Evolutionary conservation across 371 early-diverging fungal species (phyloP).

Genomic region (Paraphysoderma sedebokerense): DNA sequence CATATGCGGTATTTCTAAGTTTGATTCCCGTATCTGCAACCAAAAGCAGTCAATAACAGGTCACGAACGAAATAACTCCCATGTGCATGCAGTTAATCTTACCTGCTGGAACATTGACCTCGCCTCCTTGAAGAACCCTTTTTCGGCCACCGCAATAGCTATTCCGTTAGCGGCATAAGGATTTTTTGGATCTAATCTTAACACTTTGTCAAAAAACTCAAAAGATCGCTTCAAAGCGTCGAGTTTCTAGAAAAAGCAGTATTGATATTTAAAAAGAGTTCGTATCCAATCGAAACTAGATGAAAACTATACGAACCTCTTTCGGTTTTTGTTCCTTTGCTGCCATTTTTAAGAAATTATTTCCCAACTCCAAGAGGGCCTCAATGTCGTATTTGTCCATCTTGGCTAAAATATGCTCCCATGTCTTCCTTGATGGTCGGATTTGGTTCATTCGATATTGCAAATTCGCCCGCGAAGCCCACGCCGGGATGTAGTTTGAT

Average conservation of each 20-base stretch:
- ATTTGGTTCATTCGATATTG: conserved; percentile 34
- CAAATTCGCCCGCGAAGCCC: conserved; percentile 52
- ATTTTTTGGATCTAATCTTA: conserved; percentile 50
- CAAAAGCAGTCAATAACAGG: background rate
- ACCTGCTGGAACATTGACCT: conserved; percentile 57
- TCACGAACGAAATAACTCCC: conserved; percentile 39
- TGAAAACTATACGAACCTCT: conserved; percentile 5
- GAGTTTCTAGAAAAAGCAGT: background rate
- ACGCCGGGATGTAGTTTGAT: conserved; percentile 37
- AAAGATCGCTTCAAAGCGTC: conserved; percentile 18
- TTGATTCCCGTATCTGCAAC: background rate
- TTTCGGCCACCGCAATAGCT: conserved; percentile 60
- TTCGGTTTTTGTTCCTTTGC: conserved; percentile 8
- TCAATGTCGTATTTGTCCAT: conserved; percentile 63
- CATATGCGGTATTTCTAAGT: background rate
- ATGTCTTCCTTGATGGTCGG: conserved; percentile 42
- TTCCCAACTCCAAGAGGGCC: conserved; percentile 63
- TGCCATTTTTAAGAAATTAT: conserved; percentile 43
- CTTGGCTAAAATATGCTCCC: conserved; percentile 56
- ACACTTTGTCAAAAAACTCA: conserved; percentile 63
- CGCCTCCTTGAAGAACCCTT: conserved; percentile 45
- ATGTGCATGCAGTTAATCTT: conserved; percentile 36
- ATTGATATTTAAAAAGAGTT: background rate
- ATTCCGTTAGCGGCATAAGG: conserved; percentile 60
- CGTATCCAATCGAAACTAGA: background rate